Conservation (phyloP, 2,329 filamentous ascomycete species). For the Monosporascus cannonballus region DNA sequence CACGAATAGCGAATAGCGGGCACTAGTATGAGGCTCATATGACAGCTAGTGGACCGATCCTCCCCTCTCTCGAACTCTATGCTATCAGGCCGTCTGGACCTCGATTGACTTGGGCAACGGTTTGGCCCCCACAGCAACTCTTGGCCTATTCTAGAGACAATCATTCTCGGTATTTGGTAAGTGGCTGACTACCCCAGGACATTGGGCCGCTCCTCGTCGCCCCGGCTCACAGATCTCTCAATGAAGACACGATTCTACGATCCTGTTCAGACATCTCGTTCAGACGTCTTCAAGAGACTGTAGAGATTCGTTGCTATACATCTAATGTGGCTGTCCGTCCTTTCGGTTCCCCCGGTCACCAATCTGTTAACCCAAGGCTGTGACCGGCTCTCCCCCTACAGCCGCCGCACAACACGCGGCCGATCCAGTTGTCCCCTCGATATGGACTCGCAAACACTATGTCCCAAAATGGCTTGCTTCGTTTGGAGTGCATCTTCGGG, state of each 20-base stretch:
- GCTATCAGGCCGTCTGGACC: background rate
- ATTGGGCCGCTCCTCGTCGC: background rate
- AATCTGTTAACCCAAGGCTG: background rate
- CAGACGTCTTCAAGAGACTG: background rate
- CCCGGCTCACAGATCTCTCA: no score
- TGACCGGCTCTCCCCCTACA: background rate
- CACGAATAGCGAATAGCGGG: background rate
- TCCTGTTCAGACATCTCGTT: background rate
- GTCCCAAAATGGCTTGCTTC: background rate
- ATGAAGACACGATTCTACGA: background rate
- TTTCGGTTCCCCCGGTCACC: background rate
- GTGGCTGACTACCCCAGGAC: background rate
- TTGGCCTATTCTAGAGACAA: no score
- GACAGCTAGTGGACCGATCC: background rate
- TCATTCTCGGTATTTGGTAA: no score
- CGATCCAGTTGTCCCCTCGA: background rate
- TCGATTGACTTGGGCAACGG: background rate
- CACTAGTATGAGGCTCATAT: background rate
- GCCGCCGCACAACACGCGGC: background rate
- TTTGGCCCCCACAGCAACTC: background rate
- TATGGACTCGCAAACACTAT: background rate
- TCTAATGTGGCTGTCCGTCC: background rate
- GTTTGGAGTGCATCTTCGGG: background rate
- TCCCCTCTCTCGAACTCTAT: background rate
- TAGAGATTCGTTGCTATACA: background rate